Percentiles rank a stretch among this genome's conserved stretches.
These are phyloP conservation scores for Hordeum vulgare DNA, from an alignment of 176 grass and related monocot species.

Conservation along the genomic window MorexV3_pseudomolecules_assembly NC_058520.1:570845614-570846113, in stretches of 20 bases:
- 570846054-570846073: slow-evolving; percentile 68
- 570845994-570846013: slow-evolving; percentile 61
- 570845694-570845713: slow-evolving; percentile 84
- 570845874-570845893: slow-evolving; percentile 82
- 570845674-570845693: slow-evolving; percentile 77
- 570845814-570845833: slow-evolving; percentile 56
- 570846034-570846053: slow-evolving; percentile 70
- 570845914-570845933: slow-evolving; percentile 54
- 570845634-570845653: slow-evolving; percentile 51
- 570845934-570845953: slow-evolving; percentile 39
- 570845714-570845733: slow-evolving; percentile 64
- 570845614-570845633: neutral
- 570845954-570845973: slow-evolving; percentile 56
- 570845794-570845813: slow-evolving; percentile 44
- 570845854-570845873: slow-evolving; percentile 96
- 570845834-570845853: slow-evolving; percentile 59
- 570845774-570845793: slow-evolving; percentile 63
- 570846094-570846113: slow-evolving; percentile 52
- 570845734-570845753: slow-evolving; percentile 50
- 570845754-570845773: slow-evolving; percentile 86
- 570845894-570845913: slow-evolving; percentile 87
- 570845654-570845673: slow-evolving; percentile 67
- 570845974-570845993: slow-evolving; percentile 91
- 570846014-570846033: slow-evolving; percentile 65
- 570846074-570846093: slow-evolving; percentile 61